These are phyloP conservation scores for Ophiostoma quercus DNA, from an alignment of 2,329 filamentous ascomycete species.

Conservation along the genomic window DNA sequence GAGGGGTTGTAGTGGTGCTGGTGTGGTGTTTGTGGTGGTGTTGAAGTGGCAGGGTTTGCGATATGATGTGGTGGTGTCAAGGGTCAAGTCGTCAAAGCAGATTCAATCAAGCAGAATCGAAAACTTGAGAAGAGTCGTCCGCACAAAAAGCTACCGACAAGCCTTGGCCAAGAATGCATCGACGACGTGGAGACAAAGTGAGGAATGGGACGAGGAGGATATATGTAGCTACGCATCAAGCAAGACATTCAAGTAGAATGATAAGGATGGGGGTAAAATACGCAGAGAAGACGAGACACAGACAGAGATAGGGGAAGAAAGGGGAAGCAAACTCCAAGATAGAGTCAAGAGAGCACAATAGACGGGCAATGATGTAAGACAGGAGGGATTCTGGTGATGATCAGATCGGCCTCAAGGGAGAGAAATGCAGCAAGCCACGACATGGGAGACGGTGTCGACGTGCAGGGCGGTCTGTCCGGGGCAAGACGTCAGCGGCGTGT, in stretches of 20 bases:
- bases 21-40: no score
- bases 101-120: not conserved
- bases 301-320: not conserved
- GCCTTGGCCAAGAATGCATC: not conserved
- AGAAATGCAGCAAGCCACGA: constrained; percentile 15
- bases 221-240: not conserved
- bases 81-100: not conserved
- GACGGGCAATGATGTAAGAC: not conserved
- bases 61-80: not conserved
- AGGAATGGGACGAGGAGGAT: not conserved
- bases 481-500: not conserved
- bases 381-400: constrained; percentile 6
- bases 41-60: not conserved
- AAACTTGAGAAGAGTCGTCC: not conserved
- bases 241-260: not conserved
- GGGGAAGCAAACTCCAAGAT: not conserved
- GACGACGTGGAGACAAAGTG: not conserved
- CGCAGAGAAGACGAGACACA: not conserved
- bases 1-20: not conserved
- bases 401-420: not conserved
- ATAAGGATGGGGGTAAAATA: not conserved
- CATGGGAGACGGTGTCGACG: not conserved
- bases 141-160: not conserved
- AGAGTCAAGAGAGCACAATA: not conserved
- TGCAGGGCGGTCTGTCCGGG: not conserved